Evolutionary conservation across 768 basidiomycete species (phyloP).

Genomic region (Brasilioporus rufonigricans): DNA sequence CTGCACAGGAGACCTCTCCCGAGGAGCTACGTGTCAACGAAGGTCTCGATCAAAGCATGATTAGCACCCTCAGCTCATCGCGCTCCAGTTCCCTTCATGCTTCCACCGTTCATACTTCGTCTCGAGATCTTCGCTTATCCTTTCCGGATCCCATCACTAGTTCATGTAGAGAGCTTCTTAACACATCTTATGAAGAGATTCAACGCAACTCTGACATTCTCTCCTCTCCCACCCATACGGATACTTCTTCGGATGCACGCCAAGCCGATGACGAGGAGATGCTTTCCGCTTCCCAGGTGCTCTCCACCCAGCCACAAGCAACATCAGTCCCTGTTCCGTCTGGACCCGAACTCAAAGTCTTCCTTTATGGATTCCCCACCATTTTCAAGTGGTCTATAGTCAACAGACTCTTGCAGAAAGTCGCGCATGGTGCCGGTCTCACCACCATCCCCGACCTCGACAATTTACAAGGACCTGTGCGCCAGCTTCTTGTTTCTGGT

Average conservation of each 20-base stretch:
- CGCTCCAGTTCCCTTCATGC: slow-evolving; percentile 59
- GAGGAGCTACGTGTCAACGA: slow-evolving; percentile 73
- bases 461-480: slow-evolving; percentile 20
- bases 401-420: slow-evolving; percentile 56
- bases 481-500: slow-evolving; percentile 27
- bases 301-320: slow-evolving; percentile 34
- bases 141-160: slow-evolving; percentile 83
- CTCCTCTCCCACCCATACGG: slow-evolving; percentile 19
- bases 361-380: slow-evolving; percentile 65
- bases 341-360: slow-evolving; percentile 52
- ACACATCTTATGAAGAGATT: slow-evolving; percentile 55
- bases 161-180: slow-evolving; percentile 56
- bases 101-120: slow-evolving; percentile 55
- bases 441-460: slow-evolving; percentile 22
- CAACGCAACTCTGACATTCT: slow-evolving; percentile 39
- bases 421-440: slow-evolving; percentile 38
- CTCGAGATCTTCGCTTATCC: slow-evolving; percentile 74
- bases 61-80: slow-evolving; percentile 75
- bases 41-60: slow-evolving; percentile 78
- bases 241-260: slow-evolving; percentile 12
- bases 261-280: slow-evolving; percentile 34
- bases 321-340: slow-evolving; percentile 18
- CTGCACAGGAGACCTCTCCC: slow-evolving; percentile 35
- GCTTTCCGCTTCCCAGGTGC: slow-evolving; percentile 16
- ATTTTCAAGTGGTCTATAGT: slow-evolving; percentile 61